Conservation (phyloP, 179 eudicot species). For the Pouteria campechiana region DNA sequence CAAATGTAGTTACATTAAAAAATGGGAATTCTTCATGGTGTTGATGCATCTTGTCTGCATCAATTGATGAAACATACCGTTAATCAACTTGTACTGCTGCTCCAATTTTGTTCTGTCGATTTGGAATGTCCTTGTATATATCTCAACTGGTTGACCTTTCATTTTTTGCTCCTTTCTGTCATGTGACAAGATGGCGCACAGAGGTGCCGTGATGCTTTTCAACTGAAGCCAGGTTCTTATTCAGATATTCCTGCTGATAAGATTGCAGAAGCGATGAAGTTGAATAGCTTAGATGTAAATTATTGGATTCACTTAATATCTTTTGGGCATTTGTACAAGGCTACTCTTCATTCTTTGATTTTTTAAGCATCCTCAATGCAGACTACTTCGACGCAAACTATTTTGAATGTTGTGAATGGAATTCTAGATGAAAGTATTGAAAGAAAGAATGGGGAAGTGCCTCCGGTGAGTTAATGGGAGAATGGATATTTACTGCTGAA, state of each 20-base stretch:
- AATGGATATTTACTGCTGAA: background rate
- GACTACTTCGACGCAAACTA: conserved; percentile 67
- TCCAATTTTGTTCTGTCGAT: too few relatives aligned
- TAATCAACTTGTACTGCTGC: too few relatives aligned
- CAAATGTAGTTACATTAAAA: too few relatives aligned
- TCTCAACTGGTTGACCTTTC: too few relatives aligned
- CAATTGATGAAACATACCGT: too few relatives aligned
- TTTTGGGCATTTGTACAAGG: background rate
- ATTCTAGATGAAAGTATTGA: conserved; percentile 78
- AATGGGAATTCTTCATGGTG: too few relatives aligned
- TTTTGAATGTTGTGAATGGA: conserved; percentile 56
- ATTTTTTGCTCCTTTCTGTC: too few relatives aligned
- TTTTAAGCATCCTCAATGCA: conserved; percentile 23
- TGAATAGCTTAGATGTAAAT: conserved; percentile 72
- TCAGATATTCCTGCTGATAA: conserved; percentile 35
- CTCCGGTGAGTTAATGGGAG: conserved; percentile 39
- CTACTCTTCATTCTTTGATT: conserved; percentile 2
- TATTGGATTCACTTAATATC: background rate
- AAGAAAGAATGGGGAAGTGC: conserved; percentile 58
- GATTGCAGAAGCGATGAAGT: conserved; percentile 54
- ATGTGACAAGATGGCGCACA: too few relatives aligned
- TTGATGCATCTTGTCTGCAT: too few relatives aligned
- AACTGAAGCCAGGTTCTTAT: conserved; percentile 15
- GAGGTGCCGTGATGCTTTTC: conserved; percentile 11
- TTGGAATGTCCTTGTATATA: too few relatives aligned